Conservation (phyloP, 306 rosid species). For the Dryas alaskensis region DNA sequence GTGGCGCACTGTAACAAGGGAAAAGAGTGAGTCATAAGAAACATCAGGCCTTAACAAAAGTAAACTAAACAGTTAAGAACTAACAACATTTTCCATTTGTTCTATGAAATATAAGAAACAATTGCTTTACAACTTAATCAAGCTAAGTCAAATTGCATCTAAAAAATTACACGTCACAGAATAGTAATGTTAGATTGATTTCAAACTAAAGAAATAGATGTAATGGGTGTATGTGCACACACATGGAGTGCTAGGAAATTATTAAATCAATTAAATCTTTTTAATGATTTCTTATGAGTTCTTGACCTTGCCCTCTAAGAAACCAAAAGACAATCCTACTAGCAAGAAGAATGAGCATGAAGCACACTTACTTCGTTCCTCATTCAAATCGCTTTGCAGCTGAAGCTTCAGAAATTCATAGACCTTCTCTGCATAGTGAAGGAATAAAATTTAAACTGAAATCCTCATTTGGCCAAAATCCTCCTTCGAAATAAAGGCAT, state of each 20-base stretch:
- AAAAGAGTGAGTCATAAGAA: constrained; percentile 21
- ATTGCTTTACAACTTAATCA: not conserved
- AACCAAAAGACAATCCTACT: constrained; percentile 7
- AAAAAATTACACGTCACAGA: not conserved
- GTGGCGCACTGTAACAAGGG: constrained; percentile 69
- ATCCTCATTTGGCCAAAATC: constrained; percentile 1
- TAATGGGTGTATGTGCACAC: not conserved
- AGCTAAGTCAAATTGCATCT: not conserved
- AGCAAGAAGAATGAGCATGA: constrained; percentile 11
- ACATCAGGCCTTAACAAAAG: not conserved
- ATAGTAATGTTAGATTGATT: not conserved
- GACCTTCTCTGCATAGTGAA: constrained; percentile 54
- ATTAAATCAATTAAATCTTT: too few relatives aligned
- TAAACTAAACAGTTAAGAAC: not conserved
- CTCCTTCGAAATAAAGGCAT: not conserved
- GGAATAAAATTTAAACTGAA: constrained; percentile 17
- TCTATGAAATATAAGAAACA: not conserved
- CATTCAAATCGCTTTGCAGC: constrained; percentile 50
- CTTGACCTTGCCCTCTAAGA: not conserved
- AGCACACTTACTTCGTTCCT: constrained; percentile 57
- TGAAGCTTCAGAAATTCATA: constrained; percentile 73
- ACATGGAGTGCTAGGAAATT: too few relatives aligned
- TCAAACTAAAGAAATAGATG: not conserved
- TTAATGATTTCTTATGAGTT: too few relatives aligned
- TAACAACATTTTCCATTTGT: not conserved